Percentiles rank a stretch among this genome's conserved stretches.
These are phyloP conservation scores for Eucalyptus cladocalyx DNA, from an alignment of 345 rosid species.

Conservation along the genomic window DNA sequence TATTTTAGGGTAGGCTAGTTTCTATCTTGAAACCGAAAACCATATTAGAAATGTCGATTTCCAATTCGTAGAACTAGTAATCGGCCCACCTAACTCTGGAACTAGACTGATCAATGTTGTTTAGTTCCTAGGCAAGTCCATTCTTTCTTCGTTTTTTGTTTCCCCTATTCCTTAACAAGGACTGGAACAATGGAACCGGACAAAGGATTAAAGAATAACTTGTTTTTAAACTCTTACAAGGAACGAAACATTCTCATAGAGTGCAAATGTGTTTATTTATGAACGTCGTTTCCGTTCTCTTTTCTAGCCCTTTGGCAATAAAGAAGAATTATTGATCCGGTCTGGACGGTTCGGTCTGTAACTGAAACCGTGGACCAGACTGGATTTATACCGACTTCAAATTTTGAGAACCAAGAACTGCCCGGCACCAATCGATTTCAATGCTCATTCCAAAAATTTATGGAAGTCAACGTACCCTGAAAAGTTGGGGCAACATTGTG, in stretches of 20 bases:
- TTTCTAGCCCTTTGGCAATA: no score
- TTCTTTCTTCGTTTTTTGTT: neutral
- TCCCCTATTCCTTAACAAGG: neutral
- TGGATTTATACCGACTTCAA: neutral
- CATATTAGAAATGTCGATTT: neutral
- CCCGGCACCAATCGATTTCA: neutral
- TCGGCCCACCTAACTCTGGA: neutral
- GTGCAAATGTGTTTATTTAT: neutral
- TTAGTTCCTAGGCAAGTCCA: neutral
- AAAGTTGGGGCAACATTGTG: neutral
- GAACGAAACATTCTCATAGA: neutral
- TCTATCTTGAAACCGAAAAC: no score
- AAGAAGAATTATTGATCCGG: neutral
- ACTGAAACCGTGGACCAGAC: neutral
- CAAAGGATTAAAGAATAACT: no score
- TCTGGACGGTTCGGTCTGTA: neutral
- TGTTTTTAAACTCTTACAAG: neutral
- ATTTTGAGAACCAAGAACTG: neutral
- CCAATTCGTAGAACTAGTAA: rapidly evolving
- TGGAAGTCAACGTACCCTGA: no score
- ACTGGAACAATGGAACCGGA: neutral
- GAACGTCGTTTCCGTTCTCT: neutral
- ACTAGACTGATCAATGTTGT: no score
- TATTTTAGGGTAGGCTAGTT: neutral
- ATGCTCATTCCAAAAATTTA: neutral